These are phyloP conservation scores for Puccinia triticina DNA, from an alignment of 1,284 basidiomycete genomes.

Conservation along the genomic window DNA sequence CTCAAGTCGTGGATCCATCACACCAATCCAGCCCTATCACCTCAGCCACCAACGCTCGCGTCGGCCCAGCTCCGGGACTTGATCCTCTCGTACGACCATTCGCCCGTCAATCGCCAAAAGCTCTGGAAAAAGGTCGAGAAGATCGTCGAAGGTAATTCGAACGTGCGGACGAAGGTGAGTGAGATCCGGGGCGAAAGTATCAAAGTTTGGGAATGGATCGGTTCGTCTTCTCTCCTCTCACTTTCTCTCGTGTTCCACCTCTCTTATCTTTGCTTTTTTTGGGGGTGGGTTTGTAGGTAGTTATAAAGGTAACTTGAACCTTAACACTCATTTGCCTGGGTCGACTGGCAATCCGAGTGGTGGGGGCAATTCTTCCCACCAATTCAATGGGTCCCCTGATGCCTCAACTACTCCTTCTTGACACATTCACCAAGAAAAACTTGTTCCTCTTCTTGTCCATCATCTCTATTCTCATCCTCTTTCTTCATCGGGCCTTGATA, in stretches of 20 bases:
- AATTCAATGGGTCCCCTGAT: neutral
- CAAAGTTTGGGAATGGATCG: constrained; percentile 66
- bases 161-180: constrained; percentile 83
- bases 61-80: constrained; percentile 88
- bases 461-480: neutral
- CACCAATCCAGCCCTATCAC: constrained; percentile 76
- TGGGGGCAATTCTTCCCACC: constrained; percentile 21
- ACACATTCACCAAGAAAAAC: neutral
- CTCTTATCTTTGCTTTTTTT: constrained; percentile 66
- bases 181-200: constrained; percentile 76
- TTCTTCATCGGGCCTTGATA: neutral
- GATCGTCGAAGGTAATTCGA: constrained; percentile 89
- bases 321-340: constrained; percentile 8
- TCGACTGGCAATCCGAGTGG: neutral
- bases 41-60: constrained; percentile 75
- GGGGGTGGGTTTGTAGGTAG: constrained; percentile 66
- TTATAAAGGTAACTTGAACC: constrained; percentile 32
- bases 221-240: constrained; percentile 68
- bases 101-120: constrained; percentile 69
- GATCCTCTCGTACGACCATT: constrained; percentile 79
- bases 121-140: constrained; percentile 85
- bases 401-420: neutral
- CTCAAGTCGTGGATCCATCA: constrained; percentile 74
- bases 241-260: constrained; percentile 79
- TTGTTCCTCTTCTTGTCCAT: neutral